Evolutionary conservation across 2,329 filamentous ascomycete species (phyloP).

Genomic region (Colletotrichum tropicale): DNA sequence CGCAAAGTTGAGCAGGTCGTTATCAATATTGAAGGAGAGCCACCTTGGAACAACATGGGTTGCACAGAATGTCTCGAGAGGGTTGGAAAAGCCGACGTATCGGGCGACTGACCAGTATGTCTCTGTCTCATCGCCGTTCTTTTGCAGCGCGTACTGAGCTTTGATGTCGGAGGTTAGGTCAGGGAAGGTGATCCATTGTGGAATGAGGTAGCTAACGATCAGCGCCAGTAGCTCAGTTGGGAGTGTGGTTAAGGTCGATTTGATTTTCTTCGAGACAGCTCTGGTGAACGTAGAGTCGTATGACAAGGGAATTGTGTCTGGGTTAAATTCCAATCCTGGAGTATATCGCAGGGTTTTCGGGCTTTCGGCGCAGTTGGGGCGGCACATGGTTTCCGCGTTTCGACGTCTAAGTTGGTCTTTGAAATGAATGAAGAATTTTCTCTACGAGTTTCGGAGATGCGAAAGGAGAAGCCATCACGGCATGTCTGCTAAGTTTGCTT

Average conservation of each 20-base stretch:
- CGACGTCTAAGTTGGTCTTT: background rate
- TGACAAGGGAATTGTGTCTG: background rate
- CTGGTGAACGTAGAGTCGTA: background rate
- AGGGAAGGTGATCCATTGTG: background rate
- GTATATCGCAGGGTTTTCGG: background rate
- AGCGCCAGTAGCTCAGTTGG: background rate
- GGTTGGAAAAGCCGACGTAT: background rate
- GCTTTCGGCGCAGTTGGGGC: background rate
- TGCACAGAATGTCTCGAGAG: accelerated
- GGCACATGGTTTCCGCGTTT: background rate
- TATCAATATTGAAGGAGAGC: background rate
- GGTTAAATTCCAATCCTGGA: background rate
- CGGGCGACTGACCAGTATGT: background rate
- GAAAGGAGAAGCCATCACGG: background rate
- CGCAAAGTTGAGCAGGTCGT: background rate
- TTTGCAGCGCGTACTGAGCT: background rate
- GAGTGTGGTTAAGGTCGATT: background rate
- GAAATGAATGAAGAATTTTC: accelerated
- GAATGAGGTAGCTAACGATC: background rate
- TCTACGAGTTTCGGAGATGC: background rate
- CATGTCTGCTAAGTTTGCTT: background rate
- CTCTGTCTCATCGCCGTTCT: background rate
- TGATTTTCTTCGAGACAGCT: background rate
- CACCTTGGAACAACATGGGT: background rate
- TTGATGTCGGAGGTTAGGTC: background rate